Evolutionary conservation across 2,329 filamentous ascomycete species (phyloP).

Genomic region (Catunica adiposa): DNA sequence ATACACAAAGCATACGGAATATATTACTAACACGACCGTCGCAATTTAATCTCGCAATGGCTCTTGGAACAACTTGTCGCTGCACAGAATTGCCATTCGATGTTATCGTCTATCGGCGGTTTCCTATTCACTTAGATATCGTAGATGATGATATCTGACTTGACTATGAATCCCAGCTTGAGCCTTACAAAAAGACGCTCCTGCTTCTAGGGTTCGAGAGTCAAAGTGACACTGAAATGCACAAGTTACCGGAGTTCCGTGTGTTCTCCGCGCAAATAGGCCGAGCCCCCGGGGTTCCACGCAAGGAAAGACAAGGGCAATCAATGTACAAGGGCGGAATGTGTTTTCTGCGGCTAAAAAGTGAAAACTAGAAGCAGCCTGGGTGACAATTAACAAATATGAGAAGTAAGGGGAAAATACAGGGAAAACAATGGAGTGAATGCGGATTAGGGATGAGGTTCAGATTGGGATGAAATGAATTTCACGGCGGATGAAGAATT

Average conservation of each 20-base stretch:
- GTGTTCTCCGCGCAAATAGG: not conserved
- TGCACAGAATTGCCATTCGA: too few relatives aligned
- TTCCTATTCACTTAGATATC: too few relatives aligned
- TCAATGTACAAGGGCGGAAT: constrained; percentile 1
- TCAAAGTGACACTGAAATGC: not conserved
- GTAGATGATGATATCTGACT: too few relatives aligned
- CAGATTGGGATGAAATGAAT: not conserved
- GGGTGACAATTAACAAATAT: not conserved
- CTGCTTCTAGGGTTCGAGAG: not conserved
- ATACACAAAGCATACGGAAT: too few relatives aligned
- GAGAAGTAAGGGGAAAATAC: not conserved
- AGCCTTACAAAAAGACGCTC: too few relatives aligned
- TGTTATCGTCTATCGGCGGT: too few relatives aligned
- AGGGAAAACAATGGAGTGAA: not conserved
- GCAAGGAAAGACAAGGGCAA: not conserved
- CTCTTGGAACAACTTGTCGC: too few relatives aligned
- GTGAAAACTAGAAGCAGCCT: not conserved
- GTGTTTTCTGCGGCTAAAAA: not conserved
- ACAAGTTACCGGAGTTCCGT: not conserved
- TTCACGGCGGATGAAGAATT: constrained; percentile 1
- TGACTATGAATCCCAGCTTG: too few relatives aligned
- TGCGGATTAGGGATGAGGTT: not conserved
- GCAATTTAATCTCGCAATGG: too few relatives aligned
- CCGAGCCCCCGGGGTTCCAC: not conserved
- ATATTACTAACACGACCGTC: too few relatives aligned